These are phyloP conservation scores for Tylopilus sp. DNA, from an alignment of 768 basidiomycete species.

Conservation along the genomic window DNA sequence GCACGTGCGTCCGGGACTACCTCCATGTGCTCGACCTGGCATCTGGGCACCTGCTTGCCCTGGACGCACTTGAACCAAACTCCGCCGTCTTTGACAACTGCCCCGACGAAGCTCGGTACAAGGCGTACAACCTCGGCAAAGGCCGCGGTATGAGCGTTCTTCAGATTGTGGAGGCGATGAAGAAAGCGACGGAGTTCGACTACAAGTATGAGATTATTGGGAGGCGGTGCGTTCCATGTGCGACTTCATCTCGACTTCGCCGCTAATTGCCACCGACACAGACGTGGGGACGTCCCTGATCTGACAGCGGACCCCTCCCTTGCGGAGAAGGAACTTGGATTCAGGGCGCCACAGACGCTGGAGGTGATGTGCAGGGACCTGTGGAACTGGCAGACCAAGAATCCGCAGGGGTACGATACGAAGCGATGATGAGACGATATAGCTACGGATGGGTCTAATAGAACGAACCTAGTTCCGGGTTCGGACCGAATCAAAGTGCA, in stretches of 20 bases:
- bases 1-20: slow-evolving; percentile 97
- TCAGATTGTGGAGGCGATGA: slow-evolving; percentile 94
- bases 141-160: slow-evolving; percentile 91
- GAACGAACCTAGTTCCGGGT: too few relatives aligned
- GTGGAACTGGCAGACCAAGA: slow-evolving; percentile 99
- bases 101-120: slow-evolving; percentile 60
- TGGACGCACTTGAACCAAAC: slow-evolving; percentile 71
- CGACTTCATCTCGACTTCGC: background rate
- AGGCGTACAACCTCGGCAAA: slow-evolving; percentile 96
- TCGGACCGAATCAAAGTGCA: background rate
- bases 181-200: slow-evolving; percentile 81
- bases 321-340: slow-evolving; percentile 91
- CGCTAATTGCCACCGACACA: slow-evolving; percentile 30
- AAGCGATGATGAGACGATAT: slow-evolving; percentile 13
- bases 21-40: slow-evolving; percentile 93
- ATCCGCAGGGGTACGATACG: slow-evolving; percentile 69
- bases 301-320: slow-evolving; percentile 90
- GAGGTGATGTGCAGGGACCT: slow-evolving; percentile 94
- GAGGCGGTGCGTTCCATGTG: slow-evolving; percentile 60
- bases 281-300: slow-evolving; percentile 93
- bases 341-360: slow-evolving; percentile 75
- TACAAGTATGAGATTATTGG: slow-evolving; percentile 90
- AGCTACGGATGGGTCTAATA: too few relatives aligned
- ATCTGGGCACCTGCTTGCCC: slow-evolving; percentile 87
- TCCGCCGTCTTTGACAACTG: slow-evolving; percentile 55